A percentile compares a stretch with the other conserved stretches of the same genome.
Evolutionary conservation across 2,329 filamentous ascomycete genomes (phyloP).

Genomic region (Trichophaea hybrida): DNA sequence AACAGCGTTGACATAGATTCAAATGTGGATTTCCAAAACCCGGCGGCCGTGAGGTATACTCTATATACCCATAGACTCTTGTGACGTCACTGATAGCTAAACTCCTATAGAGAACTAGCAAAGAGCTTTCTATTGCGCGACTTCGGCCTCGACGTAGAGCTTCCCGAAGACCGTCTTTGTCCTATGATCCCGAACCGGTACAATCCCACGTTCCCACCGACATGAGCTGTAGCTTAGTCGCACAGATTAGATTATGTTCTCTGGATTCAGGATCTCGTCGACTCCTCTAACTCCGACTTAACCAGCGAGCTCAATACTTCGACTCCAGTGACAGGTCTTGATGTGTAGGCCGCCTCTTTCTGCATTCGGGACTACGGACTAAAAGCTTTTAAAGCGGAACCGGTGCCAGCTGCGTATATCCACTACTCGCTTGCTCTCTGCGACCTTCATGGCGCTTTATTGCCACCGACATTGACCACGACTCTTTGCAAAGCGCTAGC

Average conservation of each 20-base stretch:
- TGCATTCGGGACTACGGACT: constrained; percentile 11
- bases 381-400: constrained; percentile 46
- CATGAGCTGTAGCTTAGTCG: background rate
- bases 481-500: constrained; percentile 51
- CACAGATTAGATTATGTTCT: constrained; percentile 71
- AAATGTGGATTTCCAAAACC: constrained; percentile 67
- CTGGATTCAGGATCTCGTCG: constrained; percentile 72
- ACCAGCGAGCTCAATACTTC: constrained; percentile 40
- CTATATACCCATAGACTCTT: background rate
- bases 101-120: constrained; percentile 45
- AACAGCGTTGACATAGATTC: constrained; percentile 25
- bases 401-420: constrained; percentile 83
- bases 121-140: constrained; percentile 61
- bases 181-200: constrained; percentile 45
- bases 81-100: background rate
- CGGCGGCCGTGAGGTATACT: constrained; percentile 56
- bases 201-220: background rate
- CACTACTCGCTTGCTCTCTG: constrained; percentile 59
- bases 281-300: constrained; percentile 44
- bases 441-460: constrained; percentile 57
- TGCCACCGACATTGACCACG: constrained; percentile 64
- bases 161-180: constrained; percentile 69
- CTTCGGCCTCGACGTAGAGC: constrained; percentile 54
- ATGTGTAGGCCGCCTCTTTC: constrained; percentile 43
- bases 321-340: constrained; percentile 52